A percentile compares a stretch with the other conserved stretches of the same genome.
These are phyloP conservation scores for Penicillium frequentans DNA, from an alignment of 2,329 filamentous ascomycete genomes.

Conservation along the genomic window DNA sequence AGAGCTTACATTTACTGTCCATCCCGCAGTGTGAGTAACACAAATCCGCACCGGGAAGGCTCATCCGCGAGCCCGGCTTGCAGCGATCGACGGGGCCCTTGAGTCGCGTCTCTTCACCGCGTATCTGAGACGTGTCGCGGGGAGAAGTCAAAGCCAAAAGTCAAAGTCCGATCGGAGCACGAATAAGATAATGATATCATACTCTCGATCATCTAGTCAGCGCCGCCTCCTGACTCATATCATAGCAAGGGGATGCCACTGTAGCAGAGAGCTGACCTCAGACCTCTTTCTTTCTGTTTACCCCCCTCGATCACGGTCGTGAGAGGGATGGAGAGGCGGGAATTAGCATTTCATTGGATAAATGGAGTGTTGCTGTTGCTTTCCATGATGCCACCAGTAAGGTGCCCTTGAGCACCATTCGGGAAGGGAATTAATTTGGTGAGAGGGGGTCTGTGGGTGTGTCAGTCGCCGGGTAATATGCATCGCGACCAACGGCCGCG, in stretches of 20 bases:
- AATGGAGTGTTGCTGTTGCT: neutral
- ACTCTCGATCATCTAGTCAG: neutral
- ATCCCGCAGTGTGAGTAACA: slow-evolving; percentile 16
- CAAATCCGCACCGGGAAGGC: neutral
- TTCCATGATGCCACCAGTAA: neutral
- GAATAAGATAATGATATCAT: neutral
- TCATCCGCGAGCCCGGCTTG: neutral
- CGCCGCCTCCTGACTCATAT: neutral
- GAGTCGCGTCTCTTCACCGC: neutral
- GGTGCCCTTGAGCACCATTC: neutral
- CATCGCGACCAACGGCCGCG: neutral
- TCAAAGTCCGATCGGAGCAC: neutral
- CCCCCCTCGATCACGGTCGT: neutral
- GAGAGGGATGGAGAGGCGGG: neutral
- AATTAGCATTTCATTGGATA: neutral
- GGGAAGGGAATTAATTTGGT: neutral
- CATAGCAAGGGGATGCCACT: neutral
- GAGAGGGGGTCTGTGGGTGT: neutral
- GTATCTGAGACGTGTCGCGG: neutral
- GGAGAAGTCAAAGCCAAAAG: neutral
- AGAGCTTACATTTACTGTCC: slow-evolving; percentile 2
- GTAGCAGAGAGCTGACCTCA: slow-evolving; percentile 1
- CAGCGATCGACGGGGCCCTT: neutral
- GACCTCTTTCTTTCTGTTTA: neutral
- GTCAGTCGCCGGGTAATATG: slow-evolving; percentile 1